Evolutionary conservation across 768 basidiomycete genomes (phyloP).

Genomic region (Candolleomyces eurysporus): DNA sequence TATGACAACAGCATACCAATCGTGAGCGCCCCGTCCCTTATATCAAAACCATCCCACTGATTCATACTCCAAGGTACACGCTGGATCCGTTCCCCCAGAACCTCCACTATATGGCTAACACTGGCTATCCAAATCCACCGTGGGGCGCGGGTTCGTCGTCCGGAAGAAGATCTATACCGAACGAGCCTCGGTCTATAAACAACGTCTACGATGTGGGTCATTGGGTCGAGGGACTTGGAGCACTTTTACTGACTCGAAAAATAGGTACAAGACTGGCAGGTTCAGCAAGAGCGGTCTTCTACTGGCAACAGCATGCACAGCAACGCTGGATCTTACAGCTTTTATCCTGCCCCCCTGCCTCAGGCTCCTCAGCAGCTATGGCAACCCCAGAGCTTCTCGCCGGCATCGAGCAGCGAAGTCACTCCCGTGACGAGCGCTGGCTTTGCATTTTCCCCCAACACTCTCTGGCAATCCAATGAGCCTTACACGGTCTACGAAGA

Average conservation of each 20-base stretch:
- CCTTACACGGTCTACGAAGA: not conserved
- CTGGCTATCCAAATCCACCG: not conserved
- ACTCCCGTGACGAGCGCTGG: not conserved
- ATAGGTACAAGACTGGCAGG: not conserved
- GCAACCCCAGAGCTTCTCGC: too few species aligned
- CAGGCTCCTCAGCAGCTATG: too few species aligned
- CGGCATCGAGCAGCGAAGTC: too few species aligned
- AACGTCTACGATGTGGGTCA: not conserved
- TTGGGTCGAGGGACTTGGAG: not conserved
- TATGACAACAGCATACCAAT: constrained; percentile 6
- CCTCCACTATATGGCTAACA: not conserved
- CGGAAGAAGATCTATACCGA: not conserved
- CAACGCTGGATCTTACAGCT: too few species aligned
- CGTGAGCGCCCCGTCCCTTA: constrained; percentile 2
- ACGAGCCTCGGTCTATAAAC: not conserved
- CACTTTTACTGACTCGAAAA: not conserved
- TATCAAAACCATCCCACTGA: constrained; percentile 3
- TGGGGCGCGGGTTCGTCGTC: not conserved
- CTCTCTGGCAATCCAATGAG: not conserved
- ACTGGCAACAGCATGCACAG: too few species aligned
- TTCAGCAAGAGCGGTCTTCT: not conserved
- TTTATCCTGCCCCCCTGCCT: too few species aligned
- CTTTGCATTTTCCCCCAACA: not conserved
- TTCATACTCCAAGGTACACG: not conserved
- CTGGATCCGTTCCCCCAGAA: not conserved